A percentile compares a stretch with the other conserved stretches of the same genome.
phyloP scores from a whole-genome alignment of 352 stramenopile genomes.

The Phytophthora pseudosyringae region DNA sequence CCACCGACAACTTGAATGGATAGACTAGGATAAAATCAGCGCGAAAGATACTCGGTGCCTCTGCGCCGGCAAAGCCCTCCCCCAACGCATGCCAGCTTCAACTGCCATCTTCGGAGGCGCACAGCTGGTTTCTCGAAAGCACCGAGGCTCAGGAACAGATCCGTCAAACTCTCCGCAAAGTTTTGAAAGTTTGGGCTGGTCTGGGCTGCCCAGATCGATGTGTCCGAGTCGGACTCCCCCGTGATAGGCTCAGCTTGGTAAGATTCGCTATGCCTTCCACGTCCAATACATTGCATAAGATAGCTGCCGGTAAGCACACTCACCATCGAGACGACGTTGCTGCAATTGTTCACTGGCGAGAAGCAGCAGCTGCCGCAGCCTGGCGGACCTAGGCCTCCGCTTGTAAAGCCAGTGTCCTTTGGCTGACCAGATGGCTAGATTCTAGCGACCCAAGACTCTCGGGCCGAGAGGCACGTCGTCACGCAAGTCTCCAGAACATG shows the following conservation, averaged over 20 bases:
- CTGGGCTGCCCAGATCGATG: slow-evolving; percentile 20
- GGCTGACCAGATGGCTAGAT: slow-evolving; percentile 31
- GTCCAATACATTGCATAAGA: slow-evolving; percentile 12
- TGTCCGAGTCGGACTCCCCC: neutral
- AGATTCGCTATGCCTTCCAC: slow-evolving; percentile 1
- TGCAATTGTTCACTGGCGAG: neutral
- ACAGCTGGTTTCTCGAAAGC: slow-evolving; percentile 13
- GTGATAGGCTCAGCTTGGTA: slow-evolving; percentile 6
- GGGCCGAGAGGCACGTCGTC: slow-evolving; percentile 6
- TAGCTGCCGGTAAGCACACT: slow-evolving; percentile 12
- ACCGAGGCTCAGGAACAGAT: slow-evolving; percentile 5
- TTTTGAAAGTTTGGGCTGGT: neutral
- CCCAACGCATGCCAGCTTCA: slow-evolving; percentile 10
- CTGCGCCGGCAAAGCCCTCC: neutral
- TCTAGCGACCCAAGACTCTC: too few relatives aligned
- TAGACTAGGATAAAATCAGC: slow-evolving; percentile 15
- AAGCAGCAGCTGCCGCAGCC: too few relatives aligned
- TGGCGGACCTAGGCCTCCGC: neutral
- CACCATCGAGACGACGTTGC: slow-evolving; percentile 5
- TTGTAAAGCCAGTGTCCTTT: slow-evolving; percentile 33
- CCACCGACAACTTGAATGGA: slow-evolving; percentile 3
- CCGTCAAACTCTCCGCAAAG: slow-evolving; percentile 16
- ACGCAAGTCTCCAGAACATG: slow-evolving; percentile 8
- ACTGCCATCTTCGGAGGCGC: neutral
- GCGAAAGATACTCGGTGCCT: slow-evolving; percentile 14